Percentiles rank a stretch among this genome's conserved stretches.
These are phyloP conservation scores for Nitzschia sp. DNA, from an alignment of 108 stramenopile species.

Conservation along the genomic window DNA sequence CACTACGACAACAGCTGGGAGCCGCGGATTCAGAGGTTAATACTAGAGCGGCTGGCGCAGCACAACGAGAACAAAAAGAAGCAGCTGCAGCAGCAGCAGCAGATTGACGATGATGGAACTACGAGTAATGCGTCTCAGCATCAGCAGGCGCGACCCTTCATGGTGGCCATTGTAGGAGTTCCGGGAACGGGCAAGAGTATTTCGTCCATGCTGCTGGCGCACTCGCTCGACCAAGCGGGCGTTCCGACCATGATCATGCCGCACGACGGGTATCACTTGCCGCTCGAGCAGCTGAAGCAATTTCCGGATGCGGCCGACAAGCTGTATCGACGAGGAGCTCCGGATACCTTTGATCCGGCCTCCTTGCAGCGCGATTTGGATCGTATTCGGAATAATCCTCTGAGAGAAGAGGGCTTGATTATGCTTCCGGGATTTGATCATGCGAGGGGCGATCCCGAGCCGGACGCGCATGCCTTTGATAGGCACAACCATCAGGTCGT, in stretches of 20 bases:
- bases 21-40: neutral
- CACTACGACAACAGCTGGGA: slow-evolving; percentile 8
- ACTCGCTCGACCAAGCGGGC: neutral
- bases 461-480: slow-evolving; percentile 33
- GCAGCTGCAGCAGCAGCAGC: neutral
- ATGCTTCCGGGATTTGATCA: slow-evolving; percentile 53
- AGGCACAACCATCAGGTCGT: slow-evolving; percentile 33
- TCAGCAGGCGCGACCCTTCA: slow-evolving; percentile 7
- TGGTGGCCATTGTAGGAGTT: slow-evolving; percentile 40
- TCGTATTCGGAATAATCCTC: slow-evolving; percentile 23
- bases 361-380: slow-evolving; percentile 15
- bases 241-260: slow-evolving; percentile 12
- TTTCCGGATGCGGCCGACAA: slow-evolving; percentile 29
- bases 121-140: too few species aligned
- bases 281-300: slow-evolving; percentile 13
- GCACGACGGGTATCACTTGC: slow-evolving; percentile 36
- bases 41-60: neutral
- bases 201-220: slow-evolving; percentile 10
- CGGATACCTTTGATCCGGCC: slow-evolving; percentile 35
- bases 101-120: neutral
- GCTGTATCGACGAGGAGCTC: slow-evolving; percentile 49
- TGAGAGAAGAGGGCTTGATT: neutral
- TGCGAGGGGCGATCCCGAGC: slow-evolving; percentile 47
- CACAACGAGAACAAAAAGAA: too few species aligned
- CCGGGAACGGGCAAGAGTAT: slow-evolving; percentile 34